phyloP scores from a whole-genome alignment of 805 yeast genomes.

The Blastobotrys parvus region DNA sequence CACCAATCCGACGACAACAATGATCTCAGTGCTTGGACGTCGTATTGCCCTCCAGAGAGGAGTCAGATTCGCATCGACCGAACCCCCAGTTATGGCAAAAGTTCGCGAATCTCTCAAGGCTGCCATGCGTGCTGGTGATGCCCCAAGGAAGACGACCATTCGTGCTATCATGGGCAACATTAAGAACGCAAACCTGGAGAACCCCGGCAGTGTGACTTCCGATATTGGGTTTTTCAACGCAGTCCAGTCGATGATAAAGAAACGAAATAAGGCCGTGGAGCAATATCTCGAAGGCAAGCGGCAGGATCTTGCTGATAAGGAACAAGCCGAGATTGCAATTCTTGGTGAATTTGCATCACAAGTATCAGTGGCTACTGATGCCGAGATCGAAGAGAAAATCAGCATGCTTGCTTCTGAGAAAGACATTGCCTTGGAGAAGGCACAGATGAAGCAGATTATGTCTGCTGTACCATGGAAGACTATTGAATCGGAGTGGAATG shows the following conservation, averaged over 20 bases:
- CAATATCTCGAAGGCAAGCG: slow-evolving; percentile 41
- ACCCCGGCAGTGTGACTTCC: slow-evolving; percentile 21
- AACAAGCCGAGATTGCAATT: slow-evolving; percentile 37
- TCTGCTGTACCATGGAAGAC: slow-evolving; percentile 20
- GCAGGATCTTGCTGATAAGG: slow-evolving; percentile 47
- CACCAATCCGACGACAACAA: no score
- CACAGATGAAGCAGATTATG: slow-evolving; percentile 18
- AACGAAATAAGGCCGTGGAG: slow-evolving; percentile 41
- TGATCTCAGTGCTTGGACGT: no score
- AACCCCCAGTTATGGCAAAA: slow-evolving; percentile 28
- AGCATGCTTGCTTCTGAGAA: slow-evolving; percentile 13
- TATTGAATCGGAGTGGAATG: slow-evolving; percentile 25
- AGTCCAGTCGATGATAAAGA: slow-evolving; percentile 30
- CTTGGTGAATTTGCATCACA: slow-evolving; percentile 33
- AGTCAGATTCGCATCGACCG: slow-evolving; percentile 11
- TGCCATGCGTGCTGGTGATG: slow-evolving; percentile 42
- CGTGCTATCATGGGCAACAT: slow-evolving; percentile 28
- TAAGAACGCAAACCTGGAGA: slow-evolving; percentile 28
- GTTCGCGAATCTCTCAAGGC: slow-evolving; percentile 38
- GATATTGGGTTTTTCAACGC: slow-evolving; percentile 33
- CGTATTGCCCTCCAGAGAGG: no score
- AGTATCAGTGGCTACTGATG: slow-evolving; percentile 43
- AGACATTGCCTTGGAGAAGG: slow-evolving; percentile 12
- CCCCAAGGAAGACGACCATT: slow-evolving; percentile 24
- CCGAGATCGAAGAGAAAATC: slow-evolving; percentile 33